Evolutionary conservation across 768 basidiomycete genomes (phyloP).

Genomic region (Xerocomellus amylosporus): DNA sequence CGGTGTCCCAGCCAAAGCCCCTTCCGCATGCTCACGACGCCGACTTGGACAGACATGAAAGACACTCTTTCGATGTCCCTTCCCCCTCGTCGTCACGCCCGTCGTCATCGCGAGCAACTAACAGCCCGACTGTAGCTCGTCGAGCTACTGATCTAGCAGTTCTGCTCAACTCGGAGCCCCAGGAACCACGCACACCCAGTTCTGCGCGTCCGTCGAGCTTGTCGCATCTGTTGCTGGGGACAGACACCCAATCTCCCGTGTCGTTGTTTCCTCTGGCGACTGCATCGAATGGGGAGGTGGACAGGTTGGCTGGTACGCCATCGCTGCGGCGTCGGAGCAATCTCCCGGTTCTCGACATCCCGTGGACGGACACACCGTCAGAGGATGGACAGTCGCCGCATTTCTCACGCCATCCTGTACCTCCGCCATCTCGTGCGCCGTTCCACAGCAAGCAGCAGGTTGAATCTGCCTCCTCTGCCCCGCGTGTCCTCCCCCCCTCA

Average conservation of each 20-base stretch:
- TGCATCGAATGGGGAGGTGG: constrained; percentile 22
- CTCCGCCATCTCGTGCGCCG: constrained; percentile 20
- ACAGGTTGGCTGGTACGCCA: constrained; percentile 23
- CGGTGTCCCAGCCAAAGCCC: constrained; percentile 47
- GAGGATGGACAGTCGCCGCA: constrained; percentile 22
- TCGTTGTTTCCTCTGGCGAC: constrained; percentile 16
- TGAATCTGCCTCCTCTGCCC: constrained; percentile 23
- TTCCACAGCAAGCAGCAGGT: constrained; percentile 20
- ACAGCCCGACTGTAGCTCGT: constrained; percentile 50
- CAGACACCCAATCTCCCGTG: constrained; percentile 24
- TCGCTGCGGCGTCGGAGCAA: constrained; percentile 31
- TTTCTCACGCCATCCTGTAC: constrained; percentile 26
- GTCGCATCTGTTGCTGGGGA: constrained; percentile 38
- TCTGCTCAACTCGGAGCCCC: constrained; percentile 65
- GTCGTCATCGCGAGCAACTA: constrained; percentile 31
- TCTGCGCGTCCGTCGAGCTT: constrained; percentile 44
- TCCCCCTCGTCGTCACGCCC: constrained; percentile 39
- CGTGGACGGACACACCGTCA: constrained; percentile 25
- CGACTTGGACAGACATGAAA: constrained; percentile 29
- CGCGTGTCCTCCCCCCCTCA: constrained; percentile 28
- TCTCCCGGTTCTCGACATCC: constrained; percentile 34
- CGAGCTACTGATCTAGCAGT: constrained; percentile 77
- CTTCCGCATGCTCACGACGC: constrained; percentile 30
- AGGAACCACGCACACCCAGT: constrained; percentile 34
- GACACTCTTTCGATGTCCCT: constrained; percentile 31